Percentiles rank a stretch among this genome's conserved stretches.
Conservation (phyloP, 257 asterid genomes). For the Fraxinus cuspidata region DNA sequence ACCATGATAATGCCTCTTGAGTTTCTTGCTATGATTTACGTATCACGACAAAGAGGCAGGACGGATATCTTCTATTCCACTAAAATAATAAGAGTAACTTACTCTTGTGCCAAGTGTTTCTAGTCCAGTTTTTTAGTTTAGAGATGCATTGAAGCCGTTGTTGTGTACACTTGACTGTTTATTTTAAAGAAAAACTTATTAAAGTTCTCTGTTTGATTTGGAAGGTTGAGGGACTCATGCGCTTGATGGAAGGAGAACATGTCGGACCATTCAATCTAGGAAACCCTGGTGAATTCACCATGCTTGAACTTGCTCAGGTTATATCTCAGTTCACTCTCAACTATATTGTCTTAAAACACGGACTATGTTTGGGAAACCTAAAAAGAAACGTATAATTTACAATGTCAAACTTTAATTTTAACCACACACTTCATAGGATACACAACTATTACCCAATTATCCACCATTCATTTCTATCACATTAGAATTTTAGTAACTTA, state of each 20-base stretch:
- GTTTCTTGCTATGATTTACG: no score
- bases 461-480: no score
- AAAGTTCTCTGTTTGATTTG: neutral
- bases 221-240: slow-evolving; percentile 89
- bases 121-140: neutral
- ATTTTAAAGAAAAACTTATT: neutral
- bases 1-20: no score
- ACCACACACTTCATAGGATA: neutral
- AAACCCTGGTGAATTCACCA: slow-evolving; percentile 95
- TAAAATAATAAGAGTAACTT: neutral
- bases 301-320: slow-evolving; percentile 98
- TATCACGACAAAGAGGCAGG: neutral
- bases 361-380: no score
- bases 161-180: no score
- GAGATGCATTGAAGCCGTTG: no score
- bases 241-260: slow-evolving; percentile 98
- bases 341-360: neutral
- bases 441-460: no score
- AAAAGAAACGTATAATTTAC: no score
- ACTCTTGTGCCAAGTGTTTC: neutral
- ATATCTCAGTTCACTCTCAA: neutral
- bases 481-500: no score
- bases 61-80: neutral
- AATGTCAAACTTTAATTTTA: no score
- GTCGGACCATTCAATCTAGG: slow-evolving; percentile 98